Conservation (phyloP, 2,329 filamentous ascomycete genomes). For the Aureobasidium pullulans region DNA sequence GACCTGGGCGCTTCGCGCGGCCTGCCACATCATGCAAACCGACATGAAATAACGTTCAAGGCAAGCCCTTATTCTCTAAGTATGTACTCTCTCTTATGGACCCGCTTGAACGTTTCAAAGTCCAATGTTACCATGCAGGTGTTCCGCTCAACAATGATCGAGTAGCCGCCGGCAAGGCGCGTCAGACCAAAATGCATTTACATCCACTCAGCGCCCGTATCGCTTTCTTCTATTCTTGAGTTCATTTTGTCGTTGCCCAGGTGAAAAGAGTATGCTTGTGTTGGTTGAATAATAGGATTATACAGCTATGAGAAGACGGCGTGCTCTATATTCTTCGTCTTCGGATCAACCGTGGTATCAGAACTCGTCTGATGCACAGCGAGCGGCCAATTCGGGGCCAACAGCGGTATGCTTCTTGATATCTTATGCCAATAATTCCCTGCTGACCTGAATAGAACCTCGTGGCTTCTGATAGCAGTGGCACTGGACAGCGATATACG, state of each 20-base stretch:
- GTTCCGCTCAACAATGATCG: not conserved
- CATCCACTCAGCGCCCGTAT: not conserved
- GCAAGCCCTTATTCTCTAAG: not conserved
- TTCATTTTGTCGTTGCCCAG: not conserved
- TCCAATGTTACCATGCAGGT: not conserved
- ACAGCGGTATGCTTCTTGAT: not conserved
- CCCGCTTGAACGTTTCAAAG: not conserved
- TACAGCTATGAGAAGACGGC: not conserved
- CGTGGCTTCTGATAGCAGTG: not conserved
- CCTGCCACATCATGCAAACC: not conserved
- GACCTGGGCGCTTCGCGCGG: not conserved
- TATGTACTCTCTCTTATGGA: not conserved
- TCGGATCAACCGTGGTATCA: not conserved
- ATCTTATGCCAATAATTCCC: not conserved
- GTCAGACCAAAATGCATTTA: not conserved
- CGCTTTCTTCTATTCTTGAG: not conserved
- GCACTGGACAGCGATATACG: not conserved
- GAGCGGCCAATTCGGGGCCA: not conserved
- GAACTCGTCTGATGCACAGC: not conserved
- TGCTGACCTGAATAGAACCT: not conserved
- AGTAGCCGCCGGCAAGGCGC: constrained; percentile 9
- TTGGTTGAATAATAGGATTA: too few relatives aligned
- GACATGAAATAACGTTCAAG: not conserved
- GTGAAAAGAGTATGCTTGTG: not conserved
- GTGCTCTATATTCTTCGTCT: not conserved